Conservation (phyloP, 148 eudicot genomes). For the Rheum nobile region DNA sequence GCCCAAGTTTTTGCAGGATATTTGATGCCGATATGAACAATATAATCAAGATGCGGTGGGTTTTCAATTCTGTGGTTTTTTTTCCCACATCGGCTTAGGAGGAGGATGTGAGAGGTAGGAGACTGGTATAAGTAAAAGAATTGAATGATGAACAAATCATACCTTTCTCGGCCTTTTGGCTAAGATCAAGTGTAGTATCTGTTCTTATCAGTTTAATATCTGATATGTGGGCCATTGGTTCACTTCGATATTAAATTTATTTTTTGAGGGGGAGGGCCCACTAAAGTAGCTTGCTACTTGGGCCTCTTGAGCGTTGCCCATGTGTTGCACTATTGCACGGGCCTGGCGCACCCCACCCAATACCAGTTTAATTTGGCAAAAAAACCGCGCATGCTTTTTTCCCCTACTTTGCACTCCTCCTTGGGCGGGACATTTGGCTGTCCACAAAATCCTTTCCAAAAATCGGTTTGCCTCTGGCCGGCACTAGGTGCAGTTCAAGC, state of each 20-base stretch:
- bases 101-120: neutral
- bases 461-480: too few relatives aligned
- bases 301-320: neutral
- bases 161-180: conserved; percentile 41
- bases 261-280: neutral
- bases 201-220: conserved; percentile 33
- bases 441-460: too few relatives aligned
- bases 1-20: too few relatives aligned
- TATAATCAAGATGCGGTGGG: too few relatives aligned
- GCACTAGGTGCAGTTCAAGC: too few relatives aligned
- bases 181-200: conserved; percentile 36
- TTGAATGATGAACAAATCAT: neutral
- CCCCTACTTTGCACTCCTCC: too few relatives aligned
- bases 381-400: too few relatives aligned
- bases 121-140: neutral
- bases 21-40: too few relatives aligned
- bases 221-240: conserved; percentile 3
- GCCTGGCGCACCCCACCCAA: neutral
- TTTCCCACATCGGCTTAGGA: too few relatives aligned
- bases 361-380: too few relatives aligned
- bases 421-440: too few relatives aligned
- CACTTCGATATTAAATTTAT: conserved; percentile 1
- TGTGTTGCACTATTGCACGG: neutral
- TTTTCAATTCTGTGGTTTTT: too few relatives aligned
- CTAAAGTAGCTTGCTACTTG: neutral